Evolutionary conservation across 2,329 filamentous ascomycete genomes (phyloP).

Genomic region (Trichoderma polysporum): DNA sequence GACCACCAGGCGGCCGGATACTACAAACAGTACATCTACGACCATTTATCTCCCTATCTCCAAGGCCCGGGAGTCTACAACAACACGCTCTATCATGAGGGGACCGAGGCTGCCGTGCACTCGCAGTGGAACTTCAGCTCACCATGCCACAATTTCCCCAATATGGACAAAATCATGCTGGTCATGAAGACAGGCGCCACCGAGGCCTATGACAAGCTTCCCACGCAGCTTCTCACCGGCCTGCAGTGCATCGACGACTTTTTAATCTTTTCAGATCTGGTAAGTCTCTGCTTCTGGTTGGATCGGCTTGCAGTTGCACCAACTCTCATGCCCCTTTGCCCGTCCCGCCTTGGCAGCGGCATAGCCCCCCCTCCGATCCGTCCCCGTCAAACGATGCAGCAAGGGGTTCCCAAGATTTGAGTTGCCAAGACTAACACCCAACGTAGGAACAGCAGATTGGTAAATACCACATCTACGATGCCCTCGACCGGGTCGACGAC

Average conservation of each 20-base stretch:
- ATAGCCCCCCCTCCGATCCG: neutral
- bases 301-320: neutral
- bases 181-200: slow-evolving; percentile 61
- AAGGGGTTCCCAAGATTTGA: neutral
- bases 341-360: slow-evolving; percentile 8
- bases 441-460: slow-evolving; percentile 50
- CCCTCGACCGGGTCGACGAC: slow-evolving; percentile 41
- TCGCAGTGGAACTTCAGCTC: slow-evolving; percentile 38
- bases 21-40: slow-evolving; percentile 32
- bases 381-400: neutral
- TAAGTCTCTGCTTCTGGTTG: slow-evolving; percentile 20
- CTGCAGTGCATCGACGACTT: slow-evolving; percentile 55
- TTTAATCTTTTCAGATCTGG: slow-evolving; percentile 57
- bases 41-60: slow-evolving; percentile 34
- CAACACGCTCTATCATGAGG: slow-evolving; percentile 41
- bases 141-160: slow-evolving; percentile 43
- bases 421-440: slow-evolving; percentile 7
- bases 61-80: slow-evolving; percentile 34
- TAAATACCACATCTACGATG: slow-evolving; percentile 44
- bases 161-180: slow-evolving; percentile 46
- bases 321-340: neutral
- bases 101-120: slow-evolving; percentile 35
- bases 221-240: slow-evolving; percentile 55
- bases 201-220: slow-evolving; percentile 53
- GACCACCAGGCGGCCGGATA: slow-evolving; percentile 28